These are phyloP conservation scores for Bacterosira constricta DNA, from an alignment of 108 stramenopile genomes.

Conservation along the genomic window DNA sequence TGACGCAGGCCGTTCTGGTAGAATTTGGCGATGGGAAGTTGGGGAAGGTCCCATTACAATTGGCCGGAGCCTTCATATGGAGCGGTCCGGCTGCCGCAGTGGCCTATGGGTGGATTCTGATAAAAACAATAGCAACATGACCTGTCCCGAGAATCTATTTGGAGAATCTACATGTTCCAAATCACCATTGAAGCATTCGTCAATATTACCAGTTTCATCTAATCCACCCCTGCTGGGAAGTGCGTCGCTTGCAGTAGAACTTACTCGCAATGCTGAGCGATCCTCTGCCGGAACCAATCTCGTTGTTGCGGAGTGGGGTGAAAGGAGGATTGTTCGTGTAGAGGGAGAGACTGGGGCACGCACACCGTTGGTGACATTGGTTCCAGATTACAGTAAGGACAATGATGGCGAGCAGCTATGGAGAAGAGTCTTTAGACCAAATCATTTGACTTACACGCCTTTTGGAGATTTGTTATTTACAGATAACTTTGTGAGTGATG, in stretches of 20 bases:
- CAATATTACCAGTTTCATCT: too few relatives aligned
- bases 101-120: conserved; percentile 21
- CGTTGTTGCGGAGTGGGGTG: conserved; percentile 77
- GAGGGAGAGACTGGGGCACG: conserved; percentile 75
- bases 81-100: conserved; percentile 73
- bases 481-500: conserved; percentile 14
- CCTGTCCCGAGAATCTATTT: conserved; percentile 44
- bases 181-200: background rate
- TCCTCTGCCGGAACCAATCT: conserved; percentile 37
- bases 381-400: conserved; percentile 8
- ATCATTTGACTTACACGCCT: conserved; percentile 60
- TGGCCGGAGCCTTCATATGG: conserved; percentile 70
- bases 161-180: background rate
- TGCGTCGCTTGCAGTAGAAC: conserved; percentile 62
- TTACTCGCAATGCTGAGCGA: conserved; percentile 21
- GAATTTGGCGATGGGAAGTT: conserved; percentile 80
- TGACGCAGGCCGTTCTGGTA: conserved; percentile 49
- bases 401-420: background rate
- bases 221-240: conserved; percentile 46
- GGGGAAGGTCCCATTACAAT: conserved; percentile 84
- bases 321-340: conserved; percentile 69
- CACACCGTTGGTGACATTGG: conserved; percentile 64
- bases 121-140: background rate
- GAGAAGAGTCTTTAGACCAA: conserved; percentile 53
- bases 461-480: conserved; percentile 77